Evolutionary conservation across 192 early-diverging fungal genomes (phyloP).

Genomic region (Haplosporangium gracile): DNA sequence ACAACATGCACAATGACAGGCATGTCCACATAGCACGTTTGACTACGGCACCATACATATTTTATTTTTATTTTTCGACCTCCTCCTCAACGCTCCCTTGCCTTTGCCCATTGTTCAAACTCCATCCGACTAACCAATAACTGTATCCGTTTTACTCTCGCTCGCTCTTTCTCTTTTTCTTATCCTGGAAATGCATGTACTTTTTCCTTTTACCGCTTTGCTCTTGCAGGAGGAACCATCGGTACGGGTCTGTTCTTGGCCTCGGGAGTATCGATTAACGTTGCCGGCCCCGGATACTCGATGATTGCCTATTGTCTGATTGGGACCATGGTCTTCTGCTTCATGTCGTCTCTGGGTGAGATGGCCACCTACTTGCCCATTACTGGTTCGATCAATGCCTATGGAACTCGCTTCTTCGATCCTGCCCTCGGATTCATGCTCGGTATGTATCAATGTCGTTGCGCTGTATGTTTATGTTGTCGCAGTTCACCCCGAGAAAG

Average conservation of each 20-base stretch:
- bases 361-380: slow-evolving; percentile 89
- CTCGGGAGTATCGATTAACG: slow-evolving; percentile 47
- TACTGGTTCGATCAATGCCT: slow-evolving; percentile 82
- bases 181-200: background rate
- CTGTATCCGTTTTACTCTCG: background rate
- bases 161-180: too few relatives aligned
- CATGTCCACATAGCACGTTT: slow-evolving; percentile 13
- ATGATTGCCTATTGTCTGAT: slow-evolving; percentile 54
- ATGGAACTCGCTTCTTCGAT: slow-evolving; percentile 83
- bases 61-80: slow-evolving; percentile 2
- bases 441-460: slow-evolving; percentile 44
- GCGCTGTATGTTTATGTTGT: background rate
- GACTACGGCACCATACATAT: background rate
- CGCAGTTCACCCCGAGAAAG: background rate
- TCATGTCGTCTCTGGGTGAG: slow-evolving; percentile 89
- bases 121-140: background rate
- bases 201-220: background rate
- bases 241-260: slow-evolving; percentile 60
- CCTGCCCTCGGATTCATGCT: slow-evolving; percentile 84
- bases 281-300: slow-evolving; percentile 43
- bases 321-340: slow-evolving; percentile 78
- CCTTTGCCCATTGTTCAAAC: background rate
- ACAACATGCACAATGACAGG: background rate
- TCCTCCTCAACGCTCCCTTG: background rate
- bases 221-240: slow-evolving; percentile 55